These are phyloP conservation scores for Cyberlindnera japonica DNA, from an alignment of 805 yeast genomes.

Conservation along the genomic window DNA sequence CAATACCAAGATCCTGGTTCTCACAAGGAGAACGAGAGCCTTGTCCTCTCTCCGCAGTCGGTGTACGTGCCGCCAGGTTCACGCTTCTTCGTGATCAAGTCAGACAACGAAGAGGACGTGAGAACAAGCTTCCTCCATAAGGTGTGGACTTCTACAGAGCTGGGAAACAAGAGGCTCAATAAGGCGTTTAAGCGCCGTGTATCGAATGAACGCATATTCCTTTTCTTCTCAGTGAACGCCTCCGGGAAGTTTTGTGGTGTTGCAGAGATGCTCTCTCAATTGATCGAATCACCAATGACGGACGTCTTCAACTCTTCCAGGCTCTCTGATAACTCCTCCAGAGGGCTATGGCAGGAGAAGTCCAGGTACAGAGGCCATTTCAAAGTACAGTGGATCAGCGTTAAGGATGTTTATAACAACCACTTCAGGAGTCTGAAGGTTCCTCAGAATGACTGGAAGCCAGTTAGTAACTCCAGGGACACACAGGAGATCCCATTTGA, in stretches of 20 bases:
- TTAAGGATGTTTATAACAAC: constrained; percentile 49
- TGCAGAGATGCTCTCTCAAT: constrained; percentile 45
- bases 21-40: constrained; percentile 1
- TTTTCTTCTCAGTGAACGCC: constrained; percentile 56
- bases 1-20: background rate
- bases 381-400: constrained; percentile 48
- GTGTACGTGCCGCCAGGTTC: constrained; percentile 31
- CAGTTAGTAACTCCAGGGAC: constrained; percentile 58
- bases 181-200: constrained; percentile 33
- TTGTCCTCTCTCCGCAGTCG: constrained; percentile 15
- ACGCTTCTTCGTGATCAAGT: constrained; percentile 51
- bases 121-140: constrained; percentile 44
- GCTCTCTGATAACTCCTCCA: constrained; percentile 4
- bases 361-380: constrained; percentile 50
- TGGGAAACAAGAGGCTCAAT: constrained; percentile 51
- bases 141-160: constrained; percentile 58
- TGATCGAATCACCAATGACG: constrained; percentile 22
- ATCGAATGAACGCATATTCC: constrained; percentile 34
- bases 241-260: constrained; percentile 58
- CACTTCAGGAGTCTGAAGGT: constrained; percentile 40
- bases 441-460: constrained; percentile 43
- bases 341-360: constrained; percentile 44
- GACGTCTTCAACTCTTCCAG: background rate
- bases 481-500: constrained; percentile 54
- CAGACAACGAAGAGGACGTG: constrained; percentile 46